phyloP scores from a whole-genome alignment of 2,329 filamentous ascomycete genomes.

The Colletotrichum echinochloae region DNA sequence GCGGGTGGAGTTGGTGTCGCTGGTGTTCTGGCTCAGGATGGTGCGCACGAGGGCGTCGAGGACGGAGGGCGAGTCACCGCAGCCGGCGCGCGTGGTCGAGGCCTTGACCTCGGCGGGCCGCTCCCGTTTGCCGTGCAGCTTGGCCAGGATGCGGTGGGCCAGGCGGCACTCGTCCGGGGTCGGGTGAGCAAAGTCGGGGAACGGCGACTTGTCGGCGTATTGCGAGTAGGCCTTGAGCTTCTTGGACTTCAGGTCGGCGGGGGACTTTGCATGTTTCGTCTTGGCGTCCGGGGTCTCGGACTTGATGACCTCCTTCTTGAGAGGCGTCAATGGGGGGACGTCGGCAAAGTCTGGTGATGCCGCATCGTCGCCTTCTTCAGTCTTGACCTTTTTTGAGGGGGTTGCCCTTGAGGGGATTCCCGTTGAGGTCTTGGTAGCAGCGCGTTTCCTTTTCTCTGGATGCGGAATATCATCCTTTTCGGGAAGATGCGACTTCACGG shows the following conservation, averaged over 20 bases:
- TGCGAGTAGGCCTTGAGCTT: conserved; percentile 58
- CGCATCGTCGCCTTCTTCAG: conserved; percentile 30
- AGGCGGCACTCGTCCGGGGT: conserved; percentile 75
- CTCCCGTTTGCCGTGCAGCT: conserved; percentile 72
- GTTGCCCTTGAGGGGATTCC: conserved; percentile 10
- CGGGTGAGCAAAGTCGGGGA: conserved; percentile 74
- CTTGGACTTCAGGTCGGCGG: conserved; percentile 51
- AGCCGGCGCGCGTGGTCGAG: conserved; percentile 74
- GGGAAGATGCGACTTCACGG: not conserved
- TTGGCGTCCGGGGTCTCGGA: conserved; percentile 25
- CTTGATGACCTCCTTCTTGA: conserved; percentile 34
- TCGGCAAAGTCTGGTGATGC: conserved; percentile 4
- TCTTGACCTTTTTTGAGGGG: conserved; percentile 40
- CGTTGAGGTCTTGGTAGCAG: conserved; percentile 10
- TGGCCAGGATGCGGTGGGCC: conserved; percentile 74
- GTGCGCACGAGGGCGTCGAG: conserved; percentile 65
- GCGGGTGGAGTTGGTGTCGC: conserved; percentile 66
- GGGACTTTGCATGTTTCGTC: conserved; percentile 14
- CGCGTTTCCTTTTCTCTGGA: conserved; percentile 34
- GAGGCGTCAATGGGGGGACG: conserved; percentile 17
- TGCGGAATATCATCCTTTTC: not conserved
- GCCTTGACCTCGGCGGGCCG: conserved; percentile 72
- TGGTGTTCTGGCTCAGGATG: conserved; percentile 66
- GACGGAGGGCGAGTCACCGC: conserved; percentile 62
- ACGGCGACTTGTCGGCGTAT: conserved; percentile 66